A percentile compares a stretch with the other conserved stretches of the same genome.
phyloP scores from a whole-genome alignment of 352 stramenopile species.

The Pythium utonaiense region DNA sequence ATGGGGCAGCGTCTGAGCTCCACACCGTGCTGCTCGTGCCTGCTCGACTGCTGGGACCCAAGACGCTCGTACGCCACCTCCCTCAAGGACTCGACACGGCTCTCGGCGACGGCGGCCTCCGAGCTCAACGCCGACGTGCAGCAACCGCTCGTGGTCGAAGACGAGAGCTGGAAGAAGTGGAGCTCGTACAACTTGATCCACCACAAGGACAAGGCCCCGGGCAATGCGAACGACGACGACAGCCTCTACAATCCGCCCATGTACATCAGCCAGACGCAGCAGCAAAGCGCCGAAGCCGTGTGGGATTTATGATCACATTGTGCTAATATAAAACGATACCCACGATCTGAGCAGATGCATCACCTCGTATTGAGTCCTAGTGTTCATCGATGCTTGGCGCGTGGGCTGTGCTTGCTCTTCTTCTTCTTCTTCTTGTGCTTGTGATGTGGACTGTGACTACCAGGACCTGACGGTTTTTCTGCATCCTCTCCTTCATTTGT shows the following conservation, averaged over 20 bases:
- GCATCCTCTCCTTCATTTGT: neutral
- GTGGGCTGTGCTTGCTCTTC: constrained; percentile 14
- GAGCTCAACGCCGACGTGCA: constrained; percentile 20
- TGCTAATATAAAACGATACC: too few species aligned
- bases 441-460: neutral
- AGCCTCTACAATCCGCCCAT: constrained; percentile 44
- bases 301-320: constrained; percentile 57
- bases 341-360: too few species aligned
- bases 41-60: constrained; percentile 18
- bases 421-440: constrained; percentile 18
- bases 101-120: neutral
- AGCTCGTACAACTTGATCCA: constrained; percentile 77
- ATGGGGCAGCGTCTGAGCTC: constrained; percentile 37
- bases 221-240: constrained; percentile 17
- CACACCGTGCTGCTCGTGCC: constrained; percentile 25
- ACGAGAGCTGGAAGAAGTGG: constrained; percentile 81
- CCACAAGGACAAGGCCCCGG: constrained; percentile 13
- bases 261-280: constrained; percentile 46
- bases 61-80: neutral
- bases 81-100: neutral
- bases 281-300: constrained; percentile 53
- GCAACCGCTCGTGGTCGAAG: constrained; percentile 72
- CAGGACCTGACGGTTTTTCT: neutral
- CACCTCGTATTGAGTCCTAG: too few species aligned
- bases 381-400: constrained; percentile 8